phyloP scores from a whole-genome alignment of 495 filamentous ascomycete species.

The Penicillium malachiteum region DNA sequence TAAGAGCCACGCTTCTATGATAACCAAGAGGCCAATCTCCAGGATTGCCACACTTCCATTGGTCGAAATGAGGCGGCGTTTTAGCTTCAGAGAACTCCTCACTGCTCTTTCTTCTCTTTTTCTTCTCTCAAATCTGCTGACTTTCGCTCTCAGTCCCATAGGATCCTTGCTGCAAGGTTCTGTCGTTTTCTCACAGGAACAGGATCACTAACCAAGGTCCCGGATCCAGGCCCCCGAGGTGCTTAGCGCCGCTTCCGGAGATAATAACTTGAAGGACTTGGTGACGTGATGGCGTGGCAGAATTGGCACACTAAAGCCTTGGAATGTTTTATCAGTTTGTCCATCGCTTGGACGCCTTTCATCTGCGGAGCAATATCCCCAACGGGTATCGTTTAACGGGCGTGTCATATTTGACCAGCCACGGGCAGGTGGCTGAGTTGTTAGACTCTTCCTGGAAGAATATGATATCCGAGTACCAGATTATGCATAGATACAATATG shows the following conservation, averaged over 20 bases:
- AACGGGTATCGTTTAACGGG: constrained; percentile 16
- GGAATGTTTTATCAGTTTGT: constrained; percentile 12
- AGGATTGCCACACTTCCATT: too few species aligned
- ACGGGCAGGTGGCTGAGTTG: not conserved
- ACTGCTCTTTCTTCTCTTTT: too few species aligned
- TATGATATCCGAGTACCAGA: too few species aligned
- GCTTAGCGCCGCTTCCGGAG: constrained; percentile 16
- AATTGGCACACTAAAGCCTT: not conserved
- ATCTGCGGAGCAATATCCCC: constrained; percentile 20
- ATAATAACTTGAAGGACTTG: constrained; percentile 12
- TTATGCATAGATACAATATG: too few species aligned
- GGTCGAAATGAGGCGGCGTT: too few species aligned
- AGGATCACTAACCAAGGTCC: not conserved
- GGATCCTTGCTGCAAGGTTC: too few species aligned
- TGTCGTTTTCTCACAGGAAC: not conserved
- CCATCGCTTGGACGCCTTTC: constrained; percentile 17
- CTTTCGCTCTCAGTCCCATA: too few species aligned
- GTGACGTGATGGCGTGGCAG: constrained; percentile 14
- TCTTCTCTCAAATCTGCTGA: too few species aligned
- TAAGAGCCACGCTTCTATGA: too few species aligned
- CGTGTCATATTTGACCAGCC: constrained; percentile 8
- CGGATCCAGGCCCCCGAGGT: constrained; percentile 7
- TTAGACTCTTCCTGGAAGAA: too few species aligned
- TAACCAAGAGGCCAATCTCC: too few species aligned
- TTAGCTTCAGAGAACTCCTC: too few species aligned